Conservation (phyloP, 2,329 filamentous ascomycete genomes). For the Pestalotiopsis sp. region DNA sequence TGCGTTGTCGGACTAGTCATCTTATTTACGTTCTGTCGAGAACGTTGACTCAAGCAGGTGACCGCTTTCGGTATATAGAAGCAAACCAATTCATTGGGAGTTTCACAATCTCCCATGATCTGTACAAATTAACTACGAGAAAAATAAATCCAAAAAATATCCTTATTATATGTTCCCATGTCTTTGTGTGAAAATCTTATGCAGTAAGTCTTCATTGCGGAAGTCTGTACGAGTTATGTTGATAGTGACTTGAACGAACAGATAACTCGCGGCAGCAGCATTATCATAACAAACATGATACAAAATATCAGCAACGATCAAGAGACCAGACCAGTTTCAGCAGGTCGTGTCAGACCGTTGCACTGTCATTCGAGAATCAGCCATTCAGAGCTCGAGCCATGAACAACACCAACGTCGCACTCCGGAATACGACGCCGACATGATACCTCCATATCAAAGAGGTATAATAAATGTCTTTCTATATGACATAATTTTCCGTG, state of each 20-base stretch:
- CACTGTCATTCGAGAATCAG: not conserved
- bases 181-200: not conserved
- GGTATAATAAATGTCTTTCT: slow-evolving; percentile 25
- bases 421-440: slow-evolving; percentile 28
- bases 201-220: too few species aligned
- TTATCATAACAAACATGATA: not conserved
- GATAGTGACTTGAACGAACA: too few species aligned
- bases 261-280: too few species aligned
- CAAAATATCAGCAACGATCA: not conserved
- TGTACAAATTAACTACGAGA: not conserved
- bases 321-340: not conserved
- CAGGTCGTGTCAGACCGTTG: not conserved
- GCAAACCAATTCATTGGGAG: not conserved
- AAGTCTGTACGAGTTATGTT: too few species aligned
- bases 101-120: not conserved
- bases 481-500: slow-evolving; percentile 20
- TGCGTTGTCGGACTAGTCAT: not conserved
- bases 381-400: not conserved
- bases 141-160: not conserved
- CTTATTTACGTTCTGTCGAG: not conserved
- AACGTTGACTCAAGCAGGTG: not conserved
- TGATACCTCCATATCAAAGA: slow-evolving; percentile 22
- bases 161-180: not conserved
- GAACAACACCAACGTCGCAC: slow-evolving; percentile 14
- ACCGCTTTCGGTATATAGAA: not conserved